These are phyloP conservation scores for Nitzschia sp. DNA, from an alignment of 108 stramenopile species.

Conservation along the genomic window DNA sequence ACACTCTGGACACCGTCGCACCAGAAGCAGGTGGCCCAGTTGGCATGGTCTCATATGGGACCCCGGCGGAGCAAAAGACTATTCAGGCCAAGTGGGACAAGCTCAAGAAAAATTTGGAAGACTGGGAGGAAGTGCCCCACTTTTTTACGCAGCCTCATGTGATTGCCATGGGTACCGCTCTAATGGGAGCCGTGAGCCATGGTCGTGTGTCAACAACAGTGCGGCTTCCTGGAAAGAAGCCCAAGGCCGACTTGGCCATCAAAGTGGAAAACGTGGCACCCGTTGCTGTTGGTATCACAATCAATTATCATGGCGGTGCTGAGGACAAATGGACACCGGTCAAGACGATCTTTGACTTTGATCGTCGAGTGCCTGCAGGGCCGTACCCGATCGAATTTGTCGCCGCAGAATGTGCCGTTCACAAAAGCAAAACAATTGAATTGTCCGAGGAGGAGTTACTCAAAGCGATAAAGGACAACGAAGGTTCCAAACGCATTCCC, in stretches of 20 bases:
- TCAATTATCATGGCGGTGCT: constrained; percentile 69
- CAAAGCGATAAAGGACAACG: constrained; percentile 58
- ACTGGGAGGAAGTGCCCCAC: constrained; percentile 65
- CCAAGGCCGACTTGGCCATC: constrained; percentile 60
- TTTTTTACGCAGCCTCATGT: constrained; percentile 60
- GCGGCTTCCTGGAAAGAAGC: constrained; percentile 57
- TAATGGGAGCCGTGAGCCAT: constrained; percentile 78
- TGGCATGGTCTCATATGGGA: constrained; percentile 71
- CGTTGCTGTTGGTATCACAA: constrained; percentile 71
- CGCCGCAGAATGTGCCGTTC: constrained; percentile 79
- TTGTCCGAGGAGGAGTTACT: constrained; percentile 46
- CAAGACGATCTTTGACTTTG: constrained; percentile 87
- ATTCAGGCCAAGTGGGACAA: constrained; percentile 42
- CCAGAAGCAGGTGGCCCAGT: constrained; percentile 75
- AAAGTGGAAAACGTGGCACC: constrained; percentile 73
- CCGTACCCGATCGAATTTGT: constrained; percentile 77
- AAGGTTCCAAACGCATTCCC: constrained; percentile 71
- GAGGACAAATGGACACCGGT: constrained; percentile 63
- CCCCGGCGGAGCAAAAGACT: constrained; percentile 50
- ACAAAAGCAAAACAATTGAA: constrained; percentile 16
- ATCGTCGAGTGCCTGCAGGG: constrained; percentile 89
- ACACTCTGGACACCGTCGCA: constrained; percentile 52
- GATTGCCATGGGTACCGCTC: constrained; percentile 67
- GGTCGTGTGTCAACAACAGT: constrained; percentile 51
- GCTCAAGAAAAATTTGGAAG: constrained; percentile 49